These are phyloP conservation scores for Solanum megistacrolobum DNA, from an alignment of 257 asterid genomes.

Conservation along the genomic window DNA sequence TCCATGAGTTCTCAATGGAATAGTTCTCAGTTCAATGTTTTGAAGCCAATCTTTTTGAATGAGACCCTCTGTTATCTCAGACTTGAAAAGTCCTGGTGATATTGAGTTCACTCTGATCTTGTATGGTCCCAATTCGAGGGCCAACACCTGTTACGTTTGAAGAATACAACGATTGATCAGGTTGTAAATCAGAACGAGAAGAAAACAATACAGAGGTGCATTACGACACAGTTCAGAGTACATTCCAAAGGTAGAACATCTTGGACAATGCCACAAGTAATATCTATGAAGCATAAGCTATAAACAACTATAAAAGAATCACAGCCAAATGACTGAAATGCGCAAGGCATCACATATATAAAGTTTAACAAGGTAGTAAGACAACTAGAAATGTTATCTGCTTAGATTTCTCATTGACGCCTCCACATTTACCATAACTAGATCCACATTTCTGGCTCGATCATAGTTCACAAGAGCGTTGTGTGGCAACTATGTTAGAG, in stretches of 20 bases:
- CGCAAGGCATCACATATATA: neutral
- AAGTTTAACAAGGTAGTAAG: neutral
- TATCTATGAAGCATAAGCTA: neutral
- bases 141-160: slow-evolving; percentile 47
- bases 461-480: neutral
- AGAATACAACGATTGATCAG: neutral
- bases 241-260: neutral
- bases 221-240: neutral
- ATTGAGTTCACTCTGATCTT: slow-evolving; percentile 68
- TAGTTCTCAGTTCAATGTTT: slow-evolving; percentile 27
- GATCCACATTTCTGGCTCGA: neutral
- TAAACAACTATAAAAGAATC: neutral
- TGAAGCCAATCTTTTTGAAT: slow-evolving; percentile 50
- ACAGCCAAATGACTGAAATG: neutral
- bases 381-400: neutral
- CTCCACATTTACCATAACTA: neutral
- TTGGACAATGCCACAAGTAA: neutral
- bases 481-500: neutral
- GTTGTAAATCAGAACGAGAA: neutral
- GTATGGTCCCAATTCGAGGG: slow-evolving; percentile 49
- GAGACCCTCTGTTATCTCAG: slow-evolving; percentile 66
- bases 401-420: neutral
- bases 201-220: neutral
- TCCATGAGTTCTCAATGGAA: slow-evolving; percentile 48
- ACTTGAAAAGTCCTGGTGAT: slow-evolving; percentile 59